These are phyloP conservation scores for Dactylis glomerata DNA, from an alignment of 176 grass and related monocot genomes.

Conservation along the genomic window DNA sequence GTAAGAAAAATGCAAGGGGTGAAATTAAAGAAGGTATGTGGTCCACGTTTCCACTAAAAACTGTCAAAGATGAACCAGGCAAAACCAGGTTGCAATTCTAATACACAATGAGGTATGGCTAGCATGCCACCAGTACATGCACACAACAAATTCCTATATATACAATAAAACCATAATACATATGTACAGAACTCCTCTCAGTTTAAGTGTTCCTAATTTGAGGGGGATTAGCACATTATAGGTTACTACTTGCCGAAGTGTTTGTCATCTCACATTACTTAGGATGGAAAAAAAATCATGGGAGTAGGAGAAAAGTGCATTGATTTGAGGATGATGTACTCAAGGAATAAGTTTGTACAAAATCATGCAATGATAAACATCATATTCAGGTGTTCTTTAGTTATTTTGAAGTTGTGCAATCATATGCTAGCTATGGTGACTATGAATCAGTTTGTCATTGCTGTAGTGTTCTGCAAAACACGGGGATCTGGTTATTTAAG, in stretches of 20 bases:
- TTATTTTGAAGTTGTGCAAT: background rate
- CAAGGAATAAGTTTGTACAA: background rate
- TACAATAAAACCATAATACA: constrained; percentile 16
- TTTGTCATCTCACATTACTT: background rate
- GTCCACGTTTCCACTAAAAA: constrained; percentile 24
- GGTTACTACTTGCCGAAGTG: constrained; percentile 17
- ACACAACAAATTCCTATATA: constrained; percentile 15
- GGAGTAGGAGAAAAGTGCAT: background rate
- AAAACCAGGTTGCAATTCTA: constrained; percentile 25
- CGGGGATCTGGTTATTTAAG: constrained; percentile 4
- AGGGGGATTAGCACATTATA: background rate
- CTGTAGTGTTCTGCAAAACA: constrained; percentile 5
- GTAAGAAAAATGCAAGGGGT: constrained; percentile 20
- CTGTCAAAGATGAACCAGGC: background rate
- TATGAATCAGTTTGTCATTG: background rate
- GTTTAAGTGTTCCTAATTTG: background rate
- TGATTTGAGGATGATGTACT: background rate
- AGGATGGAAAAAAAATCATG: background rate
- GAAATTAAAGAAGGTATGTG: constrained; percentile 16
- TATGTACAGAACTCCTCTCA: constrained; percentile 10
- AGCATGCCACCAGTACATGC: constrained; percentile 7
- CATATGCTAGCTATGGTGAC: background rate
- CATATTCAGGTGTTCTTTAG: background rate
- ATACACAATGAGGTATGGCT: background rate
- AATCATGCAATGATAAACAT: constrained; percentile 2